Base-by-base conservation (phyloP, 2,329 filamentous ascomycete genomes). In the Penicillium sp. region DNA sequence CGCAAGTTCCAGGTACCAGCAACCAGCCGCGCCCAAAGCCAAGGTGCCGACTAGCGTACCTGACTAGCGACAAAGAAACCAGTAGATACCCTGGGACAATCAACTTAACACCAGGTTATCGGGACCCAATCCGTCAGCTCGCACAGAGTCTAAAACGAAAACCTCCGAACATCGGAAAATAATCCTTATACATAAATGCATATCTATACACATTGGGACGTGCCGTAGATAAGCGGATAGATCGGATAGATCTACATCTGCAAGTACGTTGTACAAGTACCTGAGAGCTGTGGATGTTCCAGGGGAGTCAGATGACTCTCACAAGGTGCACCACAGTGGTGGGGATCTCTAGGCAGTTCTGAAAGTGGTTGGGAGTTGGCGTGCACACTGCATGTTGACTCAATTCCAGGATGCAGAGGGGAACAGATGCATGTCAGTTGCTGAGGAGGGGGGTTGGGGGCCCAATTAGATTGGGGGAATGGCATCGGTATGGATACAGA, bases 271-370 rank as follows among this genome's bases (percentile, higher is more conserved):
- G 39, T n/a, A 43, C 40, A 38, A 31, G 32, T 45, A 44, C 40
- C 40, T 32, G 40, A 24, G 12, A 33, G 12, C 33, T 6, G n/a
- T 35, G 50, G 49, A 37, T 55, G 54, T 49, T 52, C 53, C 43
- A 38, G 41, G 24, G 38, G 24, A 47, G 56, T 59, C 57, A 58
- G 51, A 55, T 58, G 57, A 59, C 54, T 48, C 39, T 37, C 48
- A 55, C 47, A 48, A 45, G 33, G 48, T 54, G 49, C 34, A 51
- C 38, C 15, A 26, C 4, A 7, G 33, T 24, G 44, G n/a, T 29
- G 19, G 41, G 34, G 21, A 22, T 43, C 33, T 45, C 33, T 29
- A 45, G 43, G 42, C 38, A 43, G 42, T 45, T 56, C 32, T 33
- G 35, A 54, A 52, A 40, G 41, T 43, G 51, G 48, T 47, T 52